phyloP scores from a whole-genome alignment of 1,139 yeast genomes.

The Yamadazyma kanchanaburiensis region DNA sequence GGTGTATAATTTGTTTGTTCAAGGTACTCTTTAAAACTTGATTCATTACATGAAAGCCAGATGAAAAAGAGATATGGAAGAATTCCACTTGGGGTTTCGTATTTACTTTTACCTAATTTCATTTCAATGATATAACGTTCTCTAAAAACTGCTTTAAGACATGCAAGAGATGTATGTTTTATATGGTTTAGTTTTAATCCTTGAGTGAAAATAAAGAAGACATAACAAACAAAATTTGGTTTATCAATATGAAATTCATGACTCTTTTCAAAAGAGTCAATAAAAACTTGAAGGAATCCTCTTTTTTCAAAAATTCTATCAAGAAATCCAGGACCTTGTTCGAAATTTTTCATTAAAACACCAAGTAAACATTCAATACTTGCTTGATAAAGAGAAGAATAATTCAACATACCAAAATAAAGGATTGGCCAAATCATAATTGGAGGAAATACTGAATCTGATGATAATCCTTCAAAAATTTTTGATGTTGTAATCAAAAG shows the following conservation, averaged over 20 bases:
- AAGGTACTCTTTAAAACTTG: slow-evolving; percentile 44
- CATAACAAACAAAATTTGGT: slow-evolving; percentile 53
- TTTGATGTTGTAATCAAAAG: slow-evolving; percentile 52
- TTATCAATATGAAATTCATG: slow-evolving; percentile 39
- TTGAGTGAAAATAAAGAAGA: slow-evolving; percentile 51
- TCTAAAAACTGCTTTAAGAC: slow-evolving; percentile 49
- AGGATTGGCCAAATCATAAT: slow-evolving; percentile 64
- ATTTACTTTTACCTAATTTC: slow-evolving; percentile 1
- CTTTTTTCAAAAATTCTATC: slow-evolving; percentile 38
- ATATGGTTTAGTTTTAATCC: slow-evolving; percentile 67
- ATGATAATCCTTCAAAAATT: slow-evolving; percentile 60
- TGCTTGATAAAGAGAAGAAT: slow-evolving; percentile 49
- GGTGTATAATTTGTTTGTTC: slow-evolving; percentile 42
- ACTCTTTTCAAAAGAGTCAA: slow-evolving; percentile 45
- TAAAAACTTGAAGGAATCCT: slow-evolving; percentile 34
- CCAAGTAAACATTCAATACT: slow-evolving; percentile 42
- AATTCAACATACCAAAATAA: slow-evolving; percentile 34
- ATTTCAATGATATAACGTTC: slow-evolving; percentile 29
- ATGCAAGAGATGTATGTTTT: slow-evolving; percentile 51
- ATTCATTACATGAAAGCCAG: slow-evolving; percentile 48
- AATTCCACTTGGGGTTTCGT: slow-evolving; percentile 12
- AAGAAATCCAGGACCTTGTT: slow-evolving; percentile 20
- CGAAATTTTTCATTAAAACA: slow-evolving; percentile 23
- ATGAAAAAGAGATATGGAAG: slow-evolving; percentile 53
- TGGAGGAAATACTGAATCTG: slow-evolving; percentile 51